A percentile compares a stretch with the other conserved stretches of the same genome.
Evolutionary conservation across 768 basidiomycete species (phyloP).

Genomic region (Termitomyces sp.): DNA sequence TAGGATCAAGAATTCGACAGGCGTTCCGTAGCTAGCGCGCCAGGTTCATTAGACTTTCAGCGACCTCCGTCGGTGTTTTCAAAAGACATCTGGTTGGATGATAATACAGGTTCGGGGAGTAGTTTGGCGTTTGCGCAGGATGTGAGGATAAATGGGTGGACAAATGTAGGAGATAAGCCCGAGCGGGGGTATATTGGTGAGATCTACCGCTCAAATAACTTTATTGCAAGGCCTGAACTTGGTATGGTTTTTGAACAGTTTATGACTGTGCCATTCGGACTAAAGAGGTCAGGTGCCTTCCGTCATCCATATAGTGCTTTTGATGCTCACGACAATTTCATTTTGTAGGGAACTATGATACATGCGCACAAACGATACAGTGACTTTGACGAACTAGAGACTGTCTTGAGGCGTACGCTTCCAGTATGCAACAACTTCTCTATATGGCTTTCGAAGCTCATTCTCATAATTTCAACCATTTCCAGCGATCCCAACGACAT

Average conservation of each 20-base stretch:
- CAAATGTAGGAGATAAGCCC: slow-evolving; percentile 62
- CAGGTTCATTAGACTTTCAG: slow-evolving; percentile 24
- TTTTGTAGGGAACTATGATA: slow-evolving; percentile 51
- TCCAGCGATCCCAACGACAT: slow-evolving; percentile 31
- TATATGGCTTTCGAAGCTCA: neutral
- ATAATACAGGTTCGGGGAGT: slow-evolving; percentile 53
- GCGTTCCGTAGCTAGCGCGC: slow-evolving; percentile 17
- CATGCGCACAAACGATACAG: slow-evolving; percentile 68
- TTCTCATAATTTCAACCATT: neutral
- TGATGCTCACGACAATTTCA: slow-evolving; percentile 1
- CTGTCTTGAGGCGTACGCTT: slow-evolving; percentile 44
- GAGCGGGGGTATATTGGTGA: slow-evolving; percentile 66
- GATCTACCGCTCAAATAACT: slow-evolving; percentile 10
- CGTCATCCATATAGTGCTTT: too few relatives aligned
- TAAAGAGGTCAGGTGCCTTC: slow-evolving; percentile 41
- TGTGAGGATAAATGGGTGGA: slow-evolving; percentile 69
- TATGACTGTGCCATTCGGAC: slow-evolving; percentile 72
- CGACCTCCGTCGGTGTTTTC: slow-evolving; percentile 57
- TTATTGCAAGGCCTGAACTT: neutral
- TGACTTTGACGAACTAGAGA: slow-evolving; percentile 56
- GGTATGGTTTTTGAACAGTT: slow-evolving; percentile 31
- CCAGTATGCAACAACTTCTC: slow-evolving; percentile 38
- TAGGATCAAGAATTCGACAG: slow-evolving; percentile 16
- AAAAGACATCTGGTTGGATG: slow-evolving; percentile 66
- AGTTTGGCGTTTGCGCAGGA: slow-evolving; percentile 58